These are phyloP conservation scores for Apiospora phragmitis DNA, from an alignment of 2,329 filamentous ascomycete species.

Conservation along the genomic window DNA sequence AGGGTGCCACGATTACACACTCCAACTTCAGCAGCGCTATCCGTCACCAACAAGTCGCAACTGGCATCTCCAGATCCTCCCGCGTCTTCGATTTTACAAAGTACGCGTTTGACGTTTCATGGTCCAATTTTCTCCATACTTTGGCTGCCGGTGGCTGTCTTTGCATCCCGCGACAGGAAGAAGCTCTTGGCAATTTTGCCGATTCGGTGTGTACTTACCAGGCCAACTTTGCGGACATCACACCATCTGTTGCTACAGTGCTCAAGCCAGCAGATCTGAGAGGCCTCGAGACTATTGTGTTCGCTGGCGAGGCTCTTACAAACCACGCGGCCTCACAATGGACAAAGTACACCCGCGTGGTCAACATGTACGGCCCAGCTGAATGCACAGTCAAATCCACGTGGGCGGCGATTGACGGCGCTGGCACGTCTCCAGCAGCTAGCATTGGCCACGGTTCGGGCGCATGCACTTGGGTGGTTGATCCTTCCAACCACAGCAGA, in stretches of 20 bases:
- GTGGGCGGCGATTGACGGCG: neutral
- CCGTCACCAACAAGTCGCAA: slow-evolving; percentile 26
- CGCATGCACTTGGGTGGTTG: slow-evolving; percentile 49
- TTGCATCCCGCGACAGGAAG: slow-evolving; percentile 48
- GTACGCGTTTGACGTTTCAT: slow-evolving; percentile 53
- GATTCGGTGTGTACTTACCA: neutral
- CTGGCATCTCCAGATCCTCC: slow-evolving; percentile 46
- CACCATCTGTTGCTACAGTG: too few relatives aligned
- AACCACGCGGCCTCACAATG: neutral
- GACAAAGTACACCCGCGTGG: neutral
- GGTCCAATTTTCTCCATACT: slow-evolving; percentile 52
- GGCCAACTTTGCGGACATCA: neutral
- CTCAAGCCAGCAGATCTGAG: neutral
- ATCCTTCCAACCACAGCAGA: slow-evolving; percentile 48
- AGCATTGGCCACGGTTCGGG: slow-evolving; percentile 37
- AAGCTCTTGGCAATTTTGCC: neutral
- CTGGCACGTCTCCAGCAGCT: neutral
- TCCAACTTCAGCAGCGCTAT: too few relatives aligned
- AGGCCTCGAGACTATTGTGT: neutral
- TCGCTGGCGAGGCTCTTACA: neutral
- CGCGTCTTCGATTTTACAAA: neutral
- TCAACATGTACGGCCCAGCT: neutral
- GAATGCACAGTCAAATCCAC: neutral
- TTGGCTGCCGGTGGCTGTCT: slow-evolving; percentile 59
- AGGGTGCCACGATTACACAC: neutral